These are phyloP conservation scores for Gossypium ekmanianum DNA, from an alignment of 345 rosid genomes.

Conservation along the genomic window DNA sequence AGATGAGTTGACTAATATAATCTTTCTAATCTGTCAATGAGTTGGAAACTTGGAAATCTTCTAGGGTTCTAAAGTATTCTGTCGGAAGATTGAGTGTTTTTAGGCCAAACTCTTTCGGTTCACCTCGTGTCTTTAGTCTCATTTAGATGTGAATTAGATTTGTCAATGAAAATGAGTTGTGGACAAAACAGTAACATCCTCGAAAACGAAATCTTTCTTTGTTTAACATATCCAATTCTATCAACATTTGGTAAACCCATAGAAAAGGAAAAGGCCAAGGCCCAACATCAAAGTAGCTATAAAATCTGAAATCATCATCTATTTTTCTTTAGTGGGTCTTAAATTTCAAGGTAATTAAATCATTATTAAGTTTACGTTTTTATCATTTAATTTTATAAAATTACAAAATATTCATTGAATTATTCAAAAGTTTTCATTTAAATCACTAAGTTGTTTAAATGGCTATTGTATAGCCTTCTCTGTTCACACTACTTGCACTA, in stretches of 20 bases:
- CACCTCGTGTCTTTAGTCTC: neutral
- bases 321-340: too few relatives aligned
- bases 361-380: too few relatives aligned
- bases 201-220: too few relatives aligned
- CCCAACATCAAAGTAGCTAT: neutral
- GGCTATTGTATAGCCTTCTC: too few relatives aligned
- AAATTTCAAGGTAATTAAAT: too few relatives aligned
- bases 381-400: too few relatives aligned
- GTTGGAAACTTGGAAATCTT: constrained; percentile 35
- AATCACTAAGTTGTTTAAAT: too few relatives aligned
- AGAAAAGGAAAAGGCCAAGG: neutral
- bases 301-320: too few relatives aligned
- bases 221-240: too few relatives aligned
- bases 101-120: neutral
- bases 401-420: too few relatives aligned
- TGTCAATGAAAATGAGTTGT: neutral
- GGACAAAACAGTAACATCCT: neutral
- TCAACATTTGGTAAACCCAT: neutral
- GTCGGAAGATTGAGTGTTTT: neutral
- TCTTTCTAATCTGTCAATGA: constrained; percentile 35
- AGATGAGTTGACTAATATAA: constrained; percentile 18
- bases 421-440: too few relatives aligned
- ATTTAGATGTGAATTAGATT: neutral
- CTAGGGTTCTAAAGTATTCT: constrained; percentile 3
- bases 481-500: too few relatives aligned